These are phyloP conservation scores for Prunus davidiana DNA, from an alignment of 306 rosid species.

Conservation along the genomic window DNA sequence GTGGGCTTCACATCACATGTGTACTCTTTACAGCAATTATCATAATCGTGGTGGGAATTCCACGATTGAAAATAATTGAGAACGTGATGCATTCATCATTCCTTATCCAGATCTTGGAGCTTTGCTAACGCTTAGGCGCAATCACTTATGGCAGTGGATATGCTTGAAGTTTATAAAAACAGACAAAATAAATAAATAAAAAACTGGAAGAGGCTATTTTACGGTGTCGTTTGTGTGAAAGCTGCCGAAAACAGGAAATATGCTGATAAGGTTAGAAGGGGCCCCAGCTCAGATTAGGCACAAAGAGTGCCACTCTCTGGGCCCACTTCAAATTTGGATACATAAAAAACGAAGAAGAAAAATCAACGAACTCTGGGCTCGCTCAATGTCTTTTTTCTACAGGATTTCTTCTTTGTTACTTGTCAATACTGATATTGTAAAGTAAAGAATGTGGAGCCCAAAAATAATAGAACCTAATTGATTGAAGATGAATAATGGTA, in stretches of 20 bases:
- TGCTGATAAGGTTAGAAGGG: constrained; percentile 13
- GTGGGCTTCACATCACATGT: too few species aligned
- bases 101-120: constrained; percentile 53
- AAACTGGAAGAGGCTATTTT: too few species aligned
- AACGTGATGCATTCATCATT: constrained; percentile 18
- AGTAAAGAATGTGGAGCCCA: too few species aligned
- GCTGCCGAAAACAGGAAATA: not conserved
- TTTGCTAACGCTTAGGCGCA: constrained; percentile 4
- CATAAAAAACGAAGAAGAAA: too few species aligned
- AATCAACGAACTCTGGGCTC: too few species aligned
- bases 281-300: constrained; percentile 16
- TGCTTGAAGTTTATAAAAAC: not conserved
- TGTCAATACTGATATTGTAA: too few species aligned
- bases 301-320: constrained; percentile 1
- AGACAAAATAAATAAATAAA: too few species aligned
- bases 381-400: not conserved
- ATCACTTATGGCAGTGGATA: constrained; percentile 9
- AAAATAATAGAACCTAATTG: too few species aligned
- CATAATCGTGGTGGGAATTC: constrained; percentile 1
- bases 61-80: constrained; percentile 24
- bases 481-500: too few species aligned
- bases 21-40: too few species aligned
- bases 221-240: not conserved
- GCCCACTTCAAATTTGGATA: not conserved
- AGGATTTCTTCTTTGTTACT: too few species aligned